These are phyloP conservation scores for Fistulifera pelliculosa DNA, from an alignment of 108 stramenopile genomes.

Conservation along the genomic window DNA sequence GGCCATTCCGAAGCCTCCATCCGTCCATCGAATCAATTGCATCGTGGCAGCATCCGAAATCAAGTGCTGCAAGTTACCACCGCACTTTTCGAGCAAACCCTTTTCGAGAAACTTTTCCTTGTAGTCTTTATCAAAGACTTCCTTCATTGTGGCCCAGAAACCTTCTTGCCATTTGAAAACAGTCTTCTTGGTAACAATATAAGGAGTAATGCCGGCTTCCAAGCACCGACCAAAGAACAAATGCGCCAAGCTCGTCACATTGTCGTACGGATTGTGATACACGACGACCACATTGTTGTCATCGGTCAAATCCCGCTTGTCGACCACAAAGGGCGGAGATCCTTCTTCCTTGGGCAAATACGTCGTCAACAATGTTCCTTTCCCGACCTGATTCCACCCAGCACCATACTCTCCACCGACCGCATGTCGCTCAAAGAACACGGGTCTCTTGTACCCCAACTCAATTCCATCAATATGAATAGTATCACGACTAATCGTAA, in stretches of 20 bases:
- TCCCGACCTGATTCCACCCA: constrained; percentile 85
- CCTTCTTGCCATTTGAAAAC: constrained; percentile 99
- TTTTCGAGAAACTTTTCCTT: constrained; percentile 62
- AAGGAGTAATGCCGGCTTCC: constrained; percentile 85
- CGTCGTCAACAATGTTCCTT: constrained; percentile 85
- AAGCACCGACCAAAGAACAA: constrained; percentile 89
- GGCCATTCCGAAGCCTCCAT: constrained; percentile 95
- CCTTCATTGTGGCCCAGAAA: constrained; percentile 92
- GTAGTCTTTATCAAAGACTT: constrained; percentile 89
- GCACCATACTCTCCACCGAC: constrained; percentile 97
- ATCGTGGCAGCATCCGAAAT: constrained; percentile 97
- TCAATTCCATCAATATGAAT: constrained; percentile 97
- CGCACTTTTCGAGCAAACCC: constrained; percentile 82
- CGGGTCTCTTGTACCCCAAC: constrained; percentile 92
- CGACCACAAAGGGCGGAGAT: constrained; percentile 79
- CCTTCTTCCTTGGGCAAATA: constrained; percentile 83
- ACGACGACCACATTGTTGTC: constrained; percentile 90
- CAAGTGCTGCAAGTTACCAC: constrained; percentile 88
- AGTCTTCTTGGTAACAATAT: constrained; percentile 97
- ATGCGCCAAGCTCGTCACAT: constrained; percentile 87
- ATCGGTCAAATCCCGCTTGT: constrained; percentile 90
- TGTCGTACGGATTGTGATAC: constrained; percentile 97
- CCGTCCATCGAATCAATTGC: constrained; percentile 97
- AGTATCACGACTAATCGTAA: constrained; percentile 94
- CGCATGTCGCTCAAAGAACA: constrained; percentile 95